These are phyloP conservation scores for Colletotrichum sp. DNA, from an alignment of 2,329 filamentous ascomycete species.

Conservation along the genomic window DNA sequence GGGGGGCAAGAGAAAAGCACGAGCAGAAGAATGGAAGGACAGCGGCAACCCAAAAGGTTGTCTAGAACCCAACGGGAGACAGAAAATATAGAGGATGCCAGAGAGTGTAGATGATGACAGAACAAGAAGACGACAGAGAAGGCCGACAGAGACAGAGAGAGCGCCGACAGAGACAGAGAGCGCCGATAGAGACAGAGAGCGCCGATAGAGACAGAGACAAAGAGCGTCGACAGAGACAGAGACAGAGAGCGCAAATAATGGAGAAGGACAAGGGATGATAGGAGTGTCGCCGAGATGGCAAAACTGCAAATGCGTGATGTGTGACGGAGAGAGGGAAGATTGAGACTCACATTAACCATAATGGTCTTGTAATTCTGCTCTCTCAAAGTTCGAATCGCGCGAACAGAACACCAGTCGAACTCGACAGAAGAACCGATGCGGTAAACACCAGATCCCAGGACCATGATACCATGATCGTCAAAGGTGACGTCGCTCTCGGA, in stretches of 20 bases:
- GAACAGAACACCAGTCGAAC: conserved; percentile 98
- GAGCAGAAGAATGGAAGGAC: background rate
- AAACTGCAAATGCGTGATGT: background rate
- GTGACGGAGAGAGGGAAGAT: background rate
- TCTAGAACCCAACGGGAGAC: no score
- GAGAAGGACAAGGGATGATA: background rate
- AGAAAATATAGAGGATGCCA: no score
- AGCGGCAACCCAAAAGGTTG: background rate
- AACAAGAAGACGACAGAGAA: background rate
- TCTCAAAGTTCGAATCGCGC: conserved; percentile 89
- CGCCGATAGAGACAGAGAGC: no score
- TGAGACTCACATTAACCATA: conserved; percentile 73
- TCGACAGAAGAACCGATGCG: conserved; percentile 97
- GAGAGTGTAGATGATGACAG: background rate
- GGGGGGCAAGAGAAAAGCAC: background rate
- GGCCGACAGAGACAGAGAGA: no score
- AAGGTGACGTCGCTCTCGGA: conserved; percentile 84
- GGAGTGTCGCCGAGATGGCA: background rate
- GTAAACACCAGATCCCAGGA: conserved; percentile 94
- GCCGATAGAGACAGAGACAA: background rate
- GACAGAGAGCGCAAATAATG: background rate
- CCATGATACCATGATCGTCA: conserved; percentile 92
- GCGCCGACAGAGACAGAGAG: background rate
- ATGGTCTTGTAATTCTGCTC: conserved; percentile 88
- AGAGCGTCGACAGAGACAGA: background rate